phyloP scores from a whole-genome alignment of 2,329 filamentous ascomycete species.

The Neopestalotiopsis sp. region DNA sequence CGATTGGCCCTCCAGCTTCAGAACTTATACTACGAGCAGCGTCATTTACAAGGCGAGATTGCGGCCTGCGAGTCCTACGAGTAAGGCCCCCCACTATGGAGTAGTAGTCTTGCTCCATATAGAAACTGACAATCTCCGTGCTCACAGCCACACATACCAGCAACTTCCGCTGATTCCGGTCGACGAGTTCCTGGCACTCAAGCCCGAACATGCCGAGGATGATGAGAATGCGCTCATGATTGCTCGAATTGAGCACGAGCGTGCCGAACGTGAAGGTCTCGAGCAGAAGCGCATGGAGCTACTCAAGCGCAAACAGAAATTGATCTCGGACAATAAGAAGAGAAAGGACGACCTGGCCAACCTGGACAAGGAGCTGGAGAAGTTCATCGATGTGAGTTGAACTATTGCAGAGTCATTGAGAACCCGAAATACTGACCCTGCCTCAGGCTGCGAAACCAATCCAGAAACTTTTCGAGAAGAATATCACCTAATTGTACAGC shows the following conservation, averaged over 20 bases:
- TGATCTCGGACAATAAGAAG: constrained; percentile 80
- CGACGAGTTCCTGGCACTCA: constrained; percentile 78
- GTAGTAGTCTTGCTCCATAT: constrained; percentile 55
- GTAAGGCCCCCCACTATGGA: constrained; percentile 64
- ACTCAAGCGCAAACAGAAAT: constrained; percentile 67
- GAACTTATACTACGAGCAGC: constrained; percentile 95
- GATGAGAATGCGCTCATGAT: constrained; percentile 86
- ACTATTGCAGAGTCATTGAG: constrained; percentile 19
- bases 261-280: constrained; percentile 79
- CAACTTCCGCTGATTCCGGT: constrained; percentile 83
- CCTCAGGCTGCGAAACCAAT: constrained; percentile 83
- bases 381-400: constrained; percentile 77
- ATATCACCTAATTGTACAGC: constrained; percentile 21
- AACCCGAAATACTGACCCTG: constrained; percentile 13
- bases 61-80: constrained; percentile 88
- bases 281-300: constrained; percentile 84
- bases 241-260: constrained; percentile 89
- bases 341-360: constrained; percentile 92
- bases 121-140: constrained; percentile 3
- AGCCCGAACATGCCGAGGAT: constrained; percentile 75
- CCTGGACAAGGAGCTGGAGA: constrained; percentile 89
- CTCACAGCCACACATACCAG: constrained; percentile 79
- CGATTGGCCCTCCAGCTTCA: constrained; percentile 89
- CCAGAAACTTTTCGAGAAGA: constrained; percentile 81
- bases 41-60: constrained; percentile 89